phyloP scores from a whole-genome alignment of 78 protist species.

The Dictyostelium citrinum region DNA sequence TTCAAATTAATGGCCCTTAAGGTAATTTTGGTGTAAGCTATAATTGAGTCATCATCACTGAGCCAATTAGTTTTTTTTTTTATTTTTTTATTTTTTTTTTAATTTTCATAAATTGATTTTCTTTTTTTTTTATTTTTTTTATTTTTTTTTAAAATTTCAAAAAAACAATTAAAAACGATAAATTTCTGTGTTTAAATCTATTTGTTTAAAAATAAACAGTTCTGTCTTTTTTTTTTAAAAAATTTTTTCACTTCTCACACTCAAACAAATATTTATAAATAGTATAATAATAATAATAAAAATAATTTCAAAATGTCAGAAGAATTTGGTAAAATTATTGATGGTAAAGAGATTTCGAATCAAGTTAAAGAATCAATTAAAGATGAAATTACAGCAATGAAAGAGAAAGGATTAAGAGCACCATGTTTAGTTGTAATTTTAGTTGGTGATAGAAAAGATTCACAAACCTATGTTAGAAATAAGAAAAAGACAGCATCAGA shows the following conservation, averaged over 20 bases:
- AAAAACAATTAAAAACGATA: neutral
- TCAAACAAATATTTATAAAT: too few relatives aligned
- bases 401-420: constrained; percentile 26
- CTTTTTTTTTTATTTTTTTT: neutral
- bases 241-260: neutral
- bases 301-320: neutral
- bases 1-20: too few relatives aligned
- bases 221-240: neutral
- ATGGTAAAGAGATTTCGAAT: constrained; percentile 55
- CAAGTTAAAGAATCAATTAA: constrained; percentile 23
- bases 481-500: constrained; percentile 71
- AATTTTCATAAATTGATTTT: neutral
- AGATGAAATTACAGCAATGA: constrained; percentile 2
- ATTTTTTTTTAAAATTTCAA: neutral
- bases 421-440: constrained; percentile 76
- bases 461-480: constrained; percentile 77
- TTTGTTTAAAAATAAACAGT: too few relatives aligned
- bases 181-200: too few relatives aligned
- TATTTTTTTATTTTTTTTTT: too few relatives aligned
- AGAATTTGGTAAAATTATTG: constrained; percentile 44
- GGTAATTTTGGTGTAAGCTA: too few relatives aligned
- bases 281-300: neutral
- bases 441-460: constrained; percentile 80
- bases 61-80: too few relatives aligned
- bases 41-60: too few relatives aligned